A percentile compares a stretch with the other conserved stretches of the same genome.
Evolutionary conservation across 768 basidiomycete species (phyloP).

Genomic region (Clavulina sp.): DNA sequence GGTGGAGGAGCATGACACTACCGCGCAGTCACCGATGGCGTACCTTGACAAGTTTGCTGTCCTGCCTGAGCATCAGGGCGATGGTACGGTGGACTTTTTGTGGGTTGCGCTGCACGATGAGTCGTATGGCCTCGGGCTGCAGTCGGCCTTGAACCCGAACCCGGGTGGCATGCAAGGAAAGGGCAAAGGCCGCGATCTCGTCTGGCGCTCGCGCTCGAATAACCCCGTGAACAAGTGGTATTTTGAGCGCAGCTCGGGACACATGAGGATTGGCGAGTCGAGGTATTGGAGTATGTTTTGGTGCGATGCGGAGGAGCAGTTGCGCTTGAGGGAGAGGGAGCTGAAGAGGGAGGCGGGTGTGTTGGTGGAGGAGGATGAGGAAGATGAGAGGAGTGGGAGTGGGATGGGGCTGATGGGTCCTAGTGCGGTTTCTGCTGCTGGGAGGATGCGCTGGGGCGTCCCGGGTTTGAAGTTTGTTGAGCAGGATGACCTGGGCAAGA

Average conservation of each 20-base stretch:
- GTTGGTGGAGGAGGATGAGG: neutral
- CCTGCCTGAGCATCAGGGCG: constrained; percentile 84
- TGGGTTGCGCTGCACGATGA: constrained; percentile 99
- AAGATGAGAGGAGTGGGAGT: constrained; percentile 13
- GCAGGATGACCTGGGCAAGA: constrained; percentile 56
- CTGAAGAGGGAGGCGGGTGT: neutral
- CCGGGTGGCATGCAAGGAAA: constrained; percentile 72
- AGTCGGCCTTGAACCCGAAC: constrained; percentile 88
- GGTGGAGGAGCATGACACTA: constrained; percentile 5
- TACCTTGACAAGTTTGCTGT: constrained; percentile 99
- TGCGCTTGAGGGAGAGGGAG: constrained; percentile 26
- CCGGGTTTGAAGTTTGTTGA: constrained; percentile 53
- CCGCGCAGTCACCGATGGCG: constrained; percentile 33
- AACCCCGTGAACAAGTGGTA: constrained; percentile 99
- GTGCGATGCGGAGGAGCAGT: constrained; percentile 88
- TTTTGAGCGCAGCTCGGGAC: constrained; percentile 87
- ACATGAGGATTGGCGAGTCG: constrained; percentile 39
- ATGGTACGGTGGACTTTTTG: constrained; percentile 96
- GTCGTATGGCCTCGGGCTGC: constrained; percentile 87
- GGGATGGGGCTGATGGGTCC: constrained; percentile 27
- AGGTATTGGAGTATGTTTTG: constrained; percentile 90
- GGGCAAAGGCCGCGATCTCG: constrained; percentile 83
- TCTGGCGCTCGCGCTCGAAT: constrained; percentile 84
- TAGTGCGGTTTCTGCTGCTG: constrained; percentile 33
- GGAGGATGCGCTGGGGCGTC: constrained; percentile 26